Conservation (phyloP, 371 early-diverging fungal genomes). For the Apophysomyces variabilis region DNA sequence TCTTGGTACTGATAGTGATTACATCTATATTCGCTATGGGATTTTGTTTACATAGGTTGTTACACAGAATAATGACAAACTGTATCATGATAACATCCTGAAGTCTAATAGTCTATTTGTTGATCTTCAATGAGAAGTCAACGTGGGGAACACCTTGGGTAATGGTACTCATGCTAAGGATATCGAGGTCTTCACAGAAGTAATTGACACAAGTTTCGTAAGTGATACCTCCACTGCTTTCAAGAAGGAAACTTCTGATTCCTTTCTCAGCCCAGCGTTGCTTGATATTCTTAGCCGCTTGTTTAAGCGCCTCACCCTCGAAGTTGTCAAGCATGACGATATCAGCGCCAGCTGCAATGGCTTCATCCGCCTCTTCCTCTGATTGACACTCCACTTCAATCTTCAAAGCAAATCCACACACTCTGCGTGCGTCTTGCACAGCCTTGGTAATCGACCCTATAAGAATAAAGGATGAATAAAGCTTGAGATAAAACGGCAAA, state of each 20-base stretch:
- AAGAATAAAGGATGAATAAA: neutral
- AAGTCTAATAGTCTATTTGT: slow-evolving; percentile 29
- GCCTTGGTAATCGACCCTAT: slow-evolving; percentile 8
- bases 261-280: slow-evolving; percentile 69
- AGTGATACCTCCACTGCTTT: slow-evolving; percentile 96
- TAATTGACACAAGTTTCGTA: slow-evolving; percentile 82
- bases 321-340: slow-evolving; percentile 95
- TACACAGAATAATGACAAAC: too few relatives aligned
- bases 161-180: slow-evolving; percentile 91
- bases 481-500: too few relatives aligned
- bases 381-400: slow-evolving; percentile 96
- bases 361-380: slow-evolving; percentile 94
- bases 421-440: slow-evolving; percentile 25
- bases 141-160: slow-evolving; percentile 95
- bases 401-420: slow-evolving; percentile 92
- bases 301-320: slow-evolving; percentile 63
- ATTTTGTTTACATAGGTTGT: too few relatives aligned
- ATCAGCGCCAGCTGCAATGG: slow-evolving; percentile 96
- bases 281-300: slow-evolving; percentile 76
- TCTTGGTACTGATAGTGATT: too few relatives aligned
- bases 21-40: too few relatives aligned
- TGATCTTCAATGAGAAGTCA: slow-evolving; percentile 94
- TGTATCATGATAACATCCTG: too few relatives aligned
- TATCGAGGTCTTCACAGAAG: slow-evolving; percentile 89
- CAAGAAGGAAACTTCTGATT: slow-evolving; percentile 79